Evolutionary conservation across 2,329 filamentous ascomycete genomes (phyloP), one percentile per base, ranked within the genome.

Genomic region (Colletotrichum gigasporum): DNA sequence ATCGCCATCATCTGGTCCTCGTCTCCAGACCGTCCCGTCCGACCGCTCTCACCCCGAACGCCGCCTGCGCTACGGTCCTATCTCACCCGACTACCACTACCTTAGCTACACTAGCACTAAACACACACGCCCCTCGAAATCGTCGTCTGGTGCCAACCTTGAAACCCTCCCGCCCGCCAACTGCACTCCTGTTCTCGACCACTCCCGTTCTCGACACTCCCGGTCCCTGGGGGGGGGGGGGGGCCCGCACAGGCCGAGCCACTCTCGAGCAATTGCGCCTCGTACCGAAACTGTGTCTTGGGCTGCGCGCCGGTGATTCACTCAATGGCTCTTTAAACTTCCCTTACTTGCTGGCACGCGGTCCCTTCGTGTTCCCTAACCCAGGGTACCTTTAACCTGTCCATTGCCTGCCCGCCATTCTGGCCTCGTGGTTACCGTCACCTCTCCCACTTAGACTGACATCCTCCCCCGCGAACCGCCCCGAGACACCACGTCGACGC

Each of bases 271-370:
- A 64, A 39, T 60, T 48, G 56, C 56, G 61, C 61, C 61, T 60
- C 26, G 28, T 64, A 61, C 48, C 48, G 48, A 64, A 64, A 61
- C 61, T 61, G 61, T 64, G 55, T 64, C 61, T 64, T 64, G 48
- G 55, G 39, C 56, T 61, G 48, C 52, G 51, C 51, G 44, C 63
- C 63, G 58, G 50, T 57, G 57, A 57, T 63, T 63, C 50, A 62
- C 50, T 57, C 63, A 51, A 65, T 65, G 63, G 63, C 58, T 58
- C 58, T 63, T 63, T 65, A 65, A 34, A 55, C 44, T 57, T 65
- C 41, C 48, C 20, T 55, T 45, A 44, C 56, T 24, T 22, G 32
- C 56, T 61, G 61, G 61, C 56, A 64, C 56, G 61, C 61, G 61
- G 34, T 64, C 48, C 48, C 44, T 64, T 54, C 55, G 24, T 30